A percentile compares a stretch with the other conserved stretches of the same genome.
Conservation (phyloP, 495 filamentous ascomycete species). For the Pseudoneurospora amorphoporcata region DNA sequence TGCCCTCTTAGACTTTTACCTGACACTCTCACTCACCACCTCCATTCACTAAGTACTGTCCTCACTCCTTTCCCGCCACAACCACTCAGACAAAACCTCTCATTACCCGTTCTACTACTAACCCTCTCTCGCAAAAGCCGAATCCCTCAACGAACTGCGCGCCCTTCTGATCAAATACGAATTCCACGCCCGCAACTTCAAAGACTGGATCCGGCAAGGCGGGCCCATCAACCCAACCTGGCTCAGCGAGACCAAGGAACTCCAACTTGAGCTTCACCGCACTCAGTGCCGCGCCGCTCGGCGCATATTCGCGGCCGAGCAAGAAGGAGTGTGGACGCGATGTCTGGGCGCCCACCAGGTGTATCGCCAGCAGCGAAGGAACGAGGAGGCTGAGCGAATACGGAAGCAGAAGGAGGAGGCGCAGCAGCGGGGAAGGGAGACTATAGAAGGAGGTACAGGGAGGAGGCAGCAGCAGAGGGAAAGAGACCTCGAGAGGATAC, state of each 20-base stretch:
- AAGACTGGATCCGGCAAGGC: slow-evolving; percentile 33
- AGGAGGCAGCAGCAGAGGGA: not conserved
- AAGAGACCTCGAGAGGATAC: not conserved
- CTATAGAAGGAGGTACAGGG: not conserved
- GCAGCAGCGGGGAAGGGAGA: not conserved
- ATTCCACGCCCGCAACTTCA: slow-evolving; percentile 29
- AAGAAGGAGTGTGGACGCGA: slow-evolving; percentile 14
- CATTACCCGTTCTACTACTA: slow-evolving; percentile 8
- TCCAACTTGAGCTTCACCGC: slow-evolving; percentile 33
- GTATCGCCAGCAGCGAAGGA: slow-evolving; percentile 25
- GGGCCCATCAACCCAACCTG: slow-evolving; percentile 36
- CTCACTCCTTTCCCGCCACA: not conserved
- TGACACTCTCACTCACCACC: not conserved
- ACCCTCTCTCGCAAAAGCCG: slow-evolving; percentile 18
- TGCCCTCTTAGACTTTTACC: not conserved
- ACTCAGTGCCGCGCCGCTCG: slow-evolving; percentile 37
- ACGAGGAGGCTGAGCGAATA: slow-evolving; percentile 9
- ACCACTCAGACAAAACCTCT: not conserved
- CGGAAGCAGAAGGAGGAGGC: slow-evolving; percentile 4
- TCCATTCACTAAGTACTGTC: not conserved
- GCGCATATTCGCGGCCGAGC: slow-evolving; percentile 32
- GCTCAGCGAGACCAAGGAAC: slow-evolving; percentile 29
- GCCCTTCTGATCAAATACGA: slow-evolving; percentile 27
- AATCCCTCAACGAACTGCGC: slow-evolving; percentile 33
- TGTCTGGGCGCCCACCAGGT: slow-evolving; percentile 39